These are phyloP conservation scores for Pestalotiopsis sp. DNA, from an alignment of 2,329 filamentous ascomycete genomes.

Conservation along the genomic window DNA sequence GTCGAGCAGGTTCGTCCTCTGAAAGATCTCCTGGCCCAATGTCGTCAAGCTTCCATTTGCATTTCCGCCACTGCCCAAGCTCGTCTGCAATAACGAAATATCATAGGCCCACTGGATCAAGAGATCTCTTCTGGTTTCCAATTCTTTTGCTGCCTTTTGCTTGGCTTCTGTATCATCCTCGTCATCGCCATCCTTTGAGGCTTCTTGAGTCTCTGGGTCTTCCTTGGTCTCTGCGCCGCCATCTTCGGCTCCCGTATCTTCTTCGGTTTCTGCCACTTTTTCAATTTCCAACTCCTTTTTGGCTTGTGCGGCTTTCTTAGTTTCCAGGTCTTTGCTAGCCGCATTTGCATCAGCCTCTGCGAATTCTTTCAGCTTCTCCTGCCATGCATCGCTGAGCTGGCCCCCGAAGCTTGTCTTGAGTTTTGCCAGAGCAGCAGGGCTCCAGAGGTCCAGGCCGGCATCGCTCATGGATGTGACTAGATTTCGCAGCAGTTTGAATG, in stretches of 20 bases:
- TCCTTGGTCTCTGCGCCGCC: background rate
- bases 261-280: background rate
- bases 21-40: constrained; percentile 49
- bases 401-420: constrained; percentile 63
- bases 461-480: constrained; percentile 70
- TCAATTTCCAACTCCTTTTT: constrained; percentile 17
- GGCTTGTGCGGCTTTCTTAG: constrained; percentile 9
- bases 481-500: constrained; percentile 72
- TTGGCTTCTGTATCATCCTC: constrained; percentile 19
- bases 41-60: constrained; percentile 38
- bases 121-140: constrained; percentile 42
- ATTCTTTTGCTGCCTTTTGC: constrained; percentile 17
- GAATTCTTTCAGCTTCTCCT: constrained; percentile 26
- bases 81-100: constrained; percentile 51
- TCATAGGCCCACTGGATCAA: constrained; percentile 66
- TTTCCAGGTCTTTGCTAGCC: constrained; percentile 19
- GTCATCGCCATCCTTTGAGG: constrained; percentile 15
- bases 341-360: constrained; percentile 17
- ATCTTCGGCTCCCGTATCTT: background rate
- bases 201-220: constrained; percentile 15
- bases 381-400: constrained; percentile 54
- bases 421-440: constrained; percentile 61
- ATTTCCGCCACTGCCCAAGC: constrained; percentile 38
- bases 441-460: constrained; percentile 82
- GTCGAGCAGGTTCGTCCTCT: constrained; percentile 51